These are phyloP conservation scores for Oemleria cerasiformis DNA, from an alignment of 306 rosid genomes.

Conservation along the genomic window DNA sequence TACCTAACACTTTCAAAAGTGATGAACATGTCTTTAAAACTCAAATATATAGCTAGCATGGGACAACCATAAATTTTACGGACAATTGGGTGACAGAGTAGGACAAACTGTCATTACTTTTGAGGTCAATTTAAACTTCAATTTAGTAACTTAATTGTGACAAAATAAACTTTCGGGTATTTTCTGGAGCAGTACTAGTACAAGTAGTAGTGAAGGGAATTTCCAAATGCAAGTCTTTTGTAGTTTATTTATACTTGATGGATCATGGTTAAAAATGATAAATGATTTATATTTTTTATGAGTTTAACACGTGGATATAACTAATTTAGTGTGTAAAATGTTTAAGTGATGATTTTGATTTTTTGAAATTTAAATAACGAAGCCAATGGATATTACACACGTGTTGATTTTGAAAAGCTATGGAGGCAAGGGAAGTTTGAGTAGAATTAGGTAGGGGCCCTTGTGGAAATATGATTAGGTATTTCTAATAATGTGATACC, in stretches of 20 bases:
- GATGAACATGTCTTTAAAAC: not conserved
- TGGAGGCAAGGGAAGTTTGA: not conserved
- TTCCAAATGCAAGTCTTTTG: too few species aligned
- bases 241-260: too few species aligned
- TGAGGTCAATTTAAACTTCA: not conserved
- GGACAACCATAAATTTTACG: not conserved
- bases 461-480: constrained; percentile 5
- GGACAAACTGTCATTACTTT: constrained; percentile 6
- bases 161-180: not conserved
- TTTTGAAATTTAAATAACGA: not conserved
- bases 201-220: constrained; percentile 2
- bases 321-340: too few species aligned
- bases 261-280: too few species aligned
- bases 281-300: too few species aligned
- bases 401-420: not conserved
- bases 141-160: constrained; percentile 2
- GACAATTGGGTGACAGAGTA: constrained; percentile 13
- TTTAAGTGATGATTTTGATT: too few species aligned
- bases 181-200: not conserved
- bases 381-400: not conserved
- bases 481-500: constrained; percentile 16
- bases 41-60: not conserved
- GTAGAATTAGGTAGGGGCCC: constrained; percentile 5
- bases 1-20: not conserved
- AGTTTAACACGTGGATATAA: too few species aligned